A percentile compares a stretch with the other conserved stretches of the same genome.
phyloP scores from a whole-genome alignment of 2,329 filamentous ascomycete species.

The Trichoderma oligosporum region DNA sequence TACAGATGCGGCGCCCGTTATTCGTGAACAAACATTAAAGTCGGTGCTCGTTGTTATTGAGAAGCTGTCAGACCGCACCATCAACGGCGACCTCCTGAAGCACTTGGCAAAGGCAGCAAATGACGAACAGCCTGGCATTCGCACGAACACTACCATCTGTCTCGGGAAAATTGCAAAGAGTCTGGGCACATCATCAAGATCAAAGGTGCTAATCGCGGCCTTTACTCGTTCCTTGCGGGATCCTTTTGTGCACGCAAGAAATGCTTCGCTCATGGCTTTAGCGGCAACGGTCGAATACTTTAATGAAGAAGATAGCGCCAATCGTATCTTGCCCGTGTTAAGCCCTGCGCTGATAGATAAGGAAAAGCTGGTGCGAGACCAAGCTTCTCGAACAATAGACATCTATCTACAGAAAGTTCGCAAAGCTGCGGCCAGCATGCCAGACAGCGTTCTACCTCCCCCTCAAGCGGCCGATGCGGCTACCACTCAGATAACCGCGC shows the following conservation, averaged over 20 bases:
- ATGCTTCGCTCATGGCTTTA: constrained; percentile 81
- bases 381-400: constrained; percentile 85
- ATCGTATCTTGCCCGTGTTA: constrained; percentile 75
- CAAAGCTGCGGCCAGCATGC: constrained; percentile 72
- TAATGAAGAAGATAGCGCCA: constrained; percentile 82
- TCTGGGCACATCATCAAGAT: constrained; percentile 69
- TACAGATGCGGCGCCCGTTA: constrained; percentile 82
- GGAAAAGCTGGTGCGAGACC: constrained; percentile 89
- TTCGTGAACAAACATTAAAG: constrained; percentile 94
- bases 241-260: constrained; percentile 90
- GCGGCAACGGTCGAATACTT: constrained; percentile 83
- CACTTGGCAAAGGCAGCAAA: constrained; percentile 95
- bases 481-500: constrained; percentile 73
- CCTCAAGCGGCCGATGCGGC: constrained; percentile 50
- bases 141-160: constrained; percentile 97
- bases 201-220: constrained; percentile 89
- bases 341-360: constrained; percentile 87
- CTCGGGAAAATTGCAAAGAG: constrained; percentile 93
- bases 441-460: constrained; percentile 73
- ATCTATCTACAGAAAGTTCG: constrained; percentile 78
- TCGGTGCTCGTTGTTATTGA: constrained; percentile 81
- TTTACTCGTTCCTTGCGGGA: constrained; percentile 87
- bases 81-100: constrained; percentile 89
- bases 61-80: constrained; percentile 86
- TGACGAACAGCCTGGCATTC: constrained; percentile 93